Percentiles rank a stretch among this genome's conserved stretches.
These are phyloP conservation scores for Plasmodiophora brassicae DNA, from an alignment of 208 protist species.

Conservation along the genomic window DNA sequence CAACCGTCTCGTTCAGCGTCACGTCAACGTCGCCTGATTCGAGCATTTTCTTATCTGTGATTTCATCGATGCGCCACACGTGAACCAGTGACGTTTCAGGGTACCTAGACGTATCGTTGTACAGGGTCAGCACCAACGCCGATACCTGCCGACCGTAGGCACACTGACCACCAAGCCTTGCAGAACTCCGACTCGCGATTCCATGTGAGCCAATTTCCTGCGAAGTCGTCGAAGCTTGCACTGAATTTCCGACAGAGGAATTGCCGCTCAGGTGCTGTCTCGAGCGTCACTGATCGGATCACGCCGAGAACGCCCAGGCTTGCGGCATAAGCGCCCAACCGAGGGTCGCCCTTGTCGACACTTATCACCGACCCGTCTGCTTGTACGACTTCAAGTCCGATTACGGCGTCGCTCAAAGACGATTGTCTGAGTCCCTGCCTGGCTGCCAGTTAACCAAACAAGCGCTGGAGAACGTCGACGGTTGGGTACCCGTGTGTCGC, in stretches of 20 bases:
- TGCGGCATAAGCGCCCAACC: neutral
- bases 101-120: too few relatives aligned
- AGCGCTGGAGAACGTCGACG: too few relatives aligned
- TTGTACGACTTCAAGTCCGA: neutral
- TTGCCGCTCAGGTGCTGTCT: neutral
- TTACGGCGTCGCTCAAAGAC: neutral
- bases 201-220: neutral
- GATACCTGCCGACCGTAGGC: too few relatives aligned
- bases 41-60: neutral
- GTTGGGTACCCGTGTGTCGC: neutral
- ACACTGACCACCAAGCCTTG: constrained; percentile 27
- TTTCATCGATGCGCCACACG: constrained; percentile 3
- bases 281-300: neutral
- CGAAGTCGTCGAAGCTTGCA: neutral
- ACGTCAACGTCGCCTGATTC: neutral
- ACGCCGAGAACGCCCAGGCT: neutral
- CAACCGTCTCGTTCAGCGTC: neutral
- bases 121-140: too few relatives aligned
- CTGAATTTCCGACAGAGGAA: neutral
- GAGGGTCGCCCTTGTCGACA: neutral
- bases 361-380: neutral
- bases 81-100: constrained; percentile 21
- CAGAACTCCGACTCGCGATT: constrained; percentile 3
- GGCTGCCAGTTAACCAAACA: too few relatives aligned
- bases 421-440: neutral